These are phyloP conservation scores for Aspergillus fumigatiaffinis DNA, from an alignment of 2,329 filamentous ascomycete genomes.

Conservation along the genomic window DNA sequence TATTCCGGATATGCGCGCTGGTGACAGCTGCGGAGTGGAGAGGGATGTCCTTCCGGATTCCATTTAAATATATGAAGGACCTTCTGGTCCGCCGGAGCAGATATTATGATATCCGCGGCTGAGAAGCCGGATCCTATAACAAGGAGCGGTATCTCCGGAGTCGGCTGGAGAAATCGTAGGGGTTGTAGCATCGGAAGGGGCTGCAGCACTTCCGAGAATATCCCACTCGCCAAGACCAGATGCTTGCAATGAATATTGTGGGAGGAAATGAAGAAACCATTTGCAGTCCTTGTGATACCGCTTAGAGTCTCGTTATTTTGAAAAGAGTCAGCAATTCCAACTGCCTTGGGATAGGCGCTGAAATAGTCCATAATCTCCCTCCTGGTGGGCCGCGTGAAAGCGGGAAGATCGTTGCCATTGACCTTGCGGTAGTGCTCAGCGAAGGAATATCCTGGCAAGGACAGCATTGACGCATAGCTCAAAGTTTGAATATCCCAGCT, in stretches of 20 bases:
- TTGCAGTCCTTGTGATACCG: conserved; percentile 41
- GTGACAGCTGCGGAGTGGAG: conserved; percentile 56
- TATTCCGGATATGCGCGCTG: conserved; percentile 61
- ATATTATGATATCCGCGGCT: conserved; percentile 59
- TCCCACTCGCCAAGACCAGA: conserved; percentile 57
- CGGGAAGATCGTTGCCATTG: conserved; percentile 41
- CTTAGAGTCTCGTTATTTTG: conserved; percentile 41
- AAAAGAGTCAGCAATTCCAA: conserved; percentile 49
- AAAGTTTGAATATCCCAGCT: conserved; percentile 57
- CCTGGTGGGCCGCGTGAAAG: conserved; percentile 54
- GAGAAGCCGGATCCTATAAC: conserved; percentile 61
- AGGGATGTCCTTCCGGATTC: conserved; percentile 53
- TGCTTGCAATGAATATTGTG: conserved; percentile 53
- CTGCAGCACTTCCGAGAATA: conserved; percentile 53
- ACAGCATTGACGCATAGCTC: conserved; percentile 61
- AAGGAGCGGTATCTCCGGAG: conserved; percentile 42
- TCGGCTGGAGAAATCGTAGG: conserved; percentile 33
- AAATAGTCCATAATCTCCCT: conserved; percentile 55
- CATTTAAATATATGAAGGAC: conserved; percentile 60
- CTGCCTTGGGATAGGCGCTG: conserved; percentile 50
- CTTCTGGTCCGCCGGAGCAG: conserved; percentile 46
- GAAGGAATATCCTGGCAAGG: conserved; percentile 57
- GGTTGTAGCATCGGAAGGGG: conserved; percentile 49
- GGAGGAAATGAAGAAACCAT: conserved; percentile 50
- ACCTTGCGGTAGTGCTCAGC: conserved; percentile 47